These are phyloP conservation scores for Aphanoascus verrucosus DNA, from an alignment of 2,329 filamentous ascomycete genomes.

Conservation along the genomic window DNA sequence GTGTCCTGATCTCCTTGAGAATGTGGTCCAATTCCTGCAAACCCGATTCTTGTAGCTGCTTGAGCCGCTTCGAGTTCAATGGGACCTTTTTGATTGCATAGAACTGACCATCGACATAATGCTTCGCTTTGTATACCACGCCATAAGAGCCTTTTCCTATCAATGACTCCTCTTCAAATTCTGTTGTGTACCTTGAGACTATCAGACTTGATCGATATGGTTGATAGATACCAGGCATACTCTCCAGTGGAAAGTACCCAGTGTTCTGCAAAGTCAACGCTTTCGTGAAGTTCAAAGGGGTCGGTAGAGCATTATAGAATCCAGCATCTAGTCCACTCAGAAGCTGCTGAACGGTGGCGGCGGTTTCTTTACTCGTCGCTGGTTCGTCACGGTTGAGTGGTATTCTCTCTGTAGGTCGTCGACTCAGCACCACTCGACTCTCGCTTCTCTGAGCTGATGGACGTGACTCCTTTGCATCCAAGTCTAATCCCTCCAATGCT, in stretches of 20 bases:
- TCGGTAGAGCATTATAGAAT: background rate
- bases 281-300: constrained; percentile 12
- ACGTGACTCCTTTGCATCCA: constrained; percentile 18
- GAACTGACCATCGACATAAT: constrained; percentile 50
- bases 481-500: constrained; percentile 28
- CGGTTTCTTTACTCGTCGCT: background rate
- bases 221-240: constrained; percentile 13
- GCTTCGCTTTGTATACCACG: constrained; percentile 50
- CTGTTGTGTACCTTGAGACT: constrained; percentile 38
- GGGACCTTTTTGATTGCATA: constrained; percentile 59
- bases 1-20: constrained; percentile 50
- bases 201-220: constrained; percentile 3
- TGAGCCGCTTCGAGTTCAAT: constrained; percentile 43
- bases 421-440: background rate
- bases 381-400: background rate
- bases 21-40: constrained; percentile 46
- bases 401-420: background rate
- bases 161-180: constrained; percentile 44
- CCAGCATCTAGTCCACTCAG: constrained; percentile 8
- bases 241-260: constrained; percentile 16
- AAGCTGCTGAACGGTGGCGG: constrained; percentile 8
- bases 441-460: constrained; percentile 19
- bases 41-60: constrained; percentile 42
- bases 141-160: constrained; percentile 58
- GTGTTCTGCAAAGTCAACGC: constrained; percentile 2